Base-by-base conservation (phyloP, 768 basidiomycete genomes). In the Hortiboletus flavorubellus region DNA sequence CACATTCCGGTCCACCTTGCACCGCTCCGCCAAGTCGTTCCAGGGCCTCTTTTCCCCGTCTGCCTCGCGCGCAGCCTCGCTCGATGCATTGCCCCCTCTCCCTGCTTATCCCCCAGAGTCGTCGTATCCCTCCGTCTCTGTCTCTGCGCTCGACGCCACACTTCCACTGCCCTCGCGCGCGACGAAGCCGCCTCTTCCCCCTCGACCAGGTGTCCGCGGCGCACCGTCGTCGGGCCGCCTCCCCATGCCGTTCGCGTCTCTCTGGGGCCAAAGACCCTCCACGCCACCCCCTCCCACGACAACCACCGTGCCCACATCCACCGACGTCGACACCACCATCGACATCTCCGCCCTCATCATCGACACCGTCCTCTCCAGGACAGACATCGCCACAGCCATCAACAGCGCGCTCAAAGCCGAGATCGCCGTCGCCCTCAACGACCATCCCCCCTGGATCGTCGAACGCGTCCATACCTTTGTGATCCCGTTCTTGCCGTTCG, bases 191-290 rank as follows among this genome's bases (percentile, higher is more conserved):
- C 80, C 79, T 0, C 69, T 76, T 30, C 79, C 73, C 11, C 76
- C 72, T 41, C 76, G 73, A 10, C 64, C 67, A n/a, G 54, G 61
- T 15, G n/a, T 46, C 2, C 59, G 65, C 9, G 38, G 63, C 1
- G 26, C 61, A 14, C 42, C 58, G 21, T 46, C 75, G 0, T 53
- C 70, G 0, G 76, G 83, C 0, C 78, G 89, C 1, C 76, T 91
- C 11, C 69, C 80, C 29, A 88, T 87, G 62, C 86, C 91, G 0
- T 93, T 94, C 61, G 86, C 89, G 0, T 86, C 87, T 2, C 77
- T 94, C n/a, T 92, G 91, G 61, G 88, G 84, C 6, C 66, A 72
- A 37, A 62, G 71, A 46, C 55, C 75, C 5, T 59, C 69, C 39
- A 71, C 65, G 23, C 58, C 68, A 18, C 73, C 64, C 9, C 69